Evolutionary conservation across 305 asterid genomes (phyloP).

Genomic region (Fraxinus platypoda): DNA sequence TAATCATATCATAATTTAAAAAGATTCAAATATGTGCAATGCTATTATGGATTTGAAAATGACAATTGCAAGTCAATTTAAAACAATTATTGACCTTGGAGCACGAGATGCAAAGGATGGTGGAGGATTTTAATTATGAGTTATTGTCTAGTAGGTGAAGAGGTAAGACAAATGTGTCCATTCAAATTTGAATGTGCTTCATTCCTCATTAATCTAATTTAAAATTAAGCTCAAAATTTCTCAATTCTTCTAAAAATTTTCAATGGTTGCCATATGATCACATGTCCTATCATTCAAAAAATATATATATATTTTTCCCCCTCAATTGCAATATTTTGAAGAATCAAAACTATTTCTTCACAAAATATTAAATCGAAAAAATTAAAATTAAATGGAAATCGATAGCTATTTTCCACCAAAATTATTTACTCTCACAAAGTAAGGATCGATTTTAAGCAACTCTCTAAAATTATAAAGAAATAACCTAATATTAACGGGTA

Average conservation of each 20-base stretch:
- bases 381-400: slow-evolving; percentile 10
- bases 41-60: not conserved
- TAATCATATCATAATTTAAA: not conserved
- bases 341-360: not conserved
- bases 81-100: not conserved
- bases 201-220: not conserved
- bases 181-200: not conserved
- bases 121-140: not conserved
- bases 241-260: not conserved
- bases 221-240: not conserved
- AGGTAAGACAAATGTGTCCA: not conserved
- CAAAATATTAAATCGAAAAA: not conserved
- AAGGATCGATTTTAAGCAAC: slow-evolving; percentile 7
- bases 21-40: not conserved
- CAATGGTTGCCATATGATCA: not conserved
- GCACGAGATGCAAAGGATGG: not conserved
- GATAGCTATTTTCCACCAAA: slow-evolving; percentile 15
- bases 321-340: not conserved
- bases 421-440: slow-evolving; percentile 15
- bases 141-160: not conserved
- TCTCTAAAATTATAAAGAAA: not conserved
- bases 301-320: too few species aligned
- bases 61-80: not conserved
- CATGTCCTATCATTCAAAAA: not conserved
- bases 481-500: not conserved